Conservation (phyloP, 108 stramenopile species). For the Nannochloropsis oceanica region DNA sequence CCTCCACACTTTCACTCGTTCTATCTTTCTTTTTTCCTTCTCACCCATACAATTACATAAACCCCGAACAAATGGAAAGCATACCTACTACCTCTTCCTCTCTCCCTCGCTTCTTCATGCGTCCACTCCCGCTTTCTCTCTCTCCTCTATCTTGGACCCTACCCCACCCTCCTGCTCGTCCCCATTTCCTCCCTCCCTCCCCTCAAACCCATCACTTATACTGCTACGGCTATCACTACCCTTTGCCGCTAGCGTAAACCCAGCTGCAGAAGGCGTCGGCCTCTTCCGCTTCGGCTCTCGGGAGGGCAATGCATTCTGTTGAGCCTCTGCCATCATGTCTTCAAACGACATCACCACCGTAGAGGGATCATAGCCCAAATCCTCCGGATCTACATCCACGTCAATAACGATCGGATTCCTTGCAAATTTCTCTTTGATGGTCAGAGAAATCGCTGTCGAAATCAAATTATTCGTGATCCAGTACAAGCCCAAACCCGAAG, state of each 20-base stretch:
- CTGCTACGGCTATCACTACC: too few relatives aligned
- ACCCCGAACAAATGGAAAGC: too few relatives aligned
- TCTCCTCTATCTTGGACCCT: not conserved
- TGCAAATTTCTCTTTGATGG: conserved; percentile 44
- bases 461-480: conserved; percentile 83
- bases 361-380: not conserved
- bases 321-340: not conserved
- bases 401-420: not conserved
- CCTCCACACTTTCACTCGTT: too few relatives aligned
- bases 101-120: not conserved
- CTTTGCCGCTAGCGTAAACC: not conserved
- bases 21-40: too few relatives aligned
- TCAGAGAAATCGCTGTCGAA: conserved; percentile 56
- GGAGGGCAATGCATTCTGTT: not conserved
- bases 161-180: not conserved
- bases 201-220: not conserved
- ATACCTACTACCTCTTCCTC: too few relatives aligned
- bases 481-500: conserved; percentile 70
- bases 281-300: not conserved
- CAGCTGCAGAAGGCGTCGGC: not conserved
- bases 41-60: too few relatives aligned
- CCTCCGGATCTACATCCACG: not conserved
- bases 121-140: not conserved
- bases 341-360: not conserved
- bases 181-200: not conserved